These are phyloP conservation scores for Beauveria medogensis DNA, from an alignment of 2,329 filamentous ascomycete species.

Conservation along the genomic window DNA sequence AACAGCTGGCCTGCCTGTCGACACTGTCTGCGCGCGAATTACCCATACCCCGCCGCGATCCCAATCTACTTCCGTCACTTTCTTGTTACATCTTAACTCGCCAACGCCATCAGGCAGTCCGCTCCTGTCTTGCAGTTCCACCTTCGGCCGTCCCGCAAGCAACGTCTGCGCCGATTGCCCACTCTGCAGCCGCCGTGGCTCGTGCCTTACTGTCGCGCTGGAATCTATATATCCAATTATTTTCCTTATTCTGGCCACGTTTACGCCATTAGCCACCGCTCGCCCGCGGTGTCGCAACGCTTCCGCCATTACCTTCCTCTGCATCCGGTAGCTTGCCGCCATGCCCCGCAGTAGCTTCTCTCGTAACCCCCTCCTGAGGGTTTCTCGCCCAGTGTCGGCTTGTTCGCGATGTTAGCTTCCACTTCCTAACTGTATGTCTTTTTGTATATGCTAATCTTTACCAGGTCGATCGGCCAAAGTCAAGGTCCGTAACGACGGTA, in stretches of 20 bases:
- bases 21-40: background rate
- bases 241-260: background rate
- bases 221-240: background rate
- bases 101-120: background rate
- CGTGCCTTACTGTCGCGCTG: background rate
- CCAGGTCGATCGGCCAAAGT: slow-evolving; percentile 83
- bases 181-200: background rate
- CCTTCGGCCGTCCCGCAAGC: background rate
- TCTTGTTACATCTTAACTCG: background rate
- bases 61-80: background rate
- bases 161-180: background rate
- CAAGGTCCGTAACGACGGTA: slow-evolving; percentile 47
- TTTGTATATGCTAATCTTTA: slow-evolving; percentile 4
- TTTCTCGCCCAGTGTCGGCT: slow-evolving; percentile 71
- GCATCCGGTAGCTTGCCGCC: slow-evolving; percentile 7
- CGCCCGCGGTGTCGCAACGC: background rate
- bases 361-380: slow-evolving; percentile 55
- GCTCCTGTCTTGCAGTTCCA: background rate
- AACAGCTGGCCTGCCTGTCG: background rate
- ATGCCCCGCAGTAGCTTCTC: slow-evolving; percentile 43
- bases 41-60: background rate
- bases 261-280: background rate
- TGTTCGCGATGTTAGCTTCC: slow-evolving; percentile 62
- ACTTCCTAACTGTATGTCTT: background rate
- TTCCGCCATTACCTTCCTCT: background rate